A percentile compares a stretch with the other conserved stretches of the same genome.
These are phyloP conservation scores for Galium porrigens DNA, from an alignment of 305 asterid genomes.

Conservation along the genomic window DNA sequence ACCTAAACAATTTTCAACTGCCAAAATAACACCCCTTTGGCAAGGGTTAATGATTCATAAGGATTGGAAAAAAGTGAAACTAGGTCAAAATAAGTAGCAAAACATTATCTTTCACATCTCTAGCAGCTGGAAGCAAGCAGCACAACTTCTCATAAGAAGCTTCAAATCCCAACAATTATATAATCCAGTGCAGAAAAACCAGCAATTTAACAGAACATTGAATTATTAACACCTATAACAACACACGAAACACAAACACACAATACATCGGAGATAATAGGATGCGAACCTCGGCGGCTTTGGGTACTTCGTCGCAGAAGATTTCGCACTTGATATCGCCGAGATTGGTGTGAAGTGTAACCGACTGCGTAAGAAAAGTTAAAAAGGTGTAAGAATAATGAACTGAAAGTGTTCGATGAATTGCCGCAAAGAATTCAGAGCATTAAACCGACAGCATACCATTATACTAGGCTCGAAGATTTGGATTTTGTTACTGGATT, in stretches of 20 bases:
- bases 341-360: conserved; percentile 84
- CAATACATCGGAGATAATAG: not conserved
- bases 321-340: conserved; percentile 98
- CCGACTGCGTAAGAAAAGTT: conserved; percentile 34
- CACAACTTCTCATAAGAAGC: not conserved
- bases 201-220: not conserved
- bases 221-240: too few relatives aligned
- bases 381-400: not conserved
- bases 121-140: not conserved
- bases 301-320: conserved; percentile 87
- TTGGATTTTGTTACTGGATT: not conserved
- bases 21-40: not conserved
- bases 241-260: too few relatives aligned
- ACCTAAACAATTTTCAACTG: not conserved
- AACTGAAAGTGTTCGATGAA: conserved; percentile 10
- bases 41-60: not conserved
- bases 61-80: not conserved
- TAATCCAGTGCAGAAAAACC: not conserved
- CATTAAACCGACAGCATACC: not conserved
- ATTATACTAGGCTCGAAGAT: not conserved
- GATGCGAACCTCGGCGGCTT: conserved; percentile 57
- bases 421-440: conserved; percentile 8
- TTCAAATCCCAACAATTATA: not conserved
- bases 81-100: not conserved
- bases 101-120: not conserved